phyloP scores from a whole-genome alignment of 2,329 filamentous ascomycete species.

The Chrysosporium queenslandicum region DNA sequence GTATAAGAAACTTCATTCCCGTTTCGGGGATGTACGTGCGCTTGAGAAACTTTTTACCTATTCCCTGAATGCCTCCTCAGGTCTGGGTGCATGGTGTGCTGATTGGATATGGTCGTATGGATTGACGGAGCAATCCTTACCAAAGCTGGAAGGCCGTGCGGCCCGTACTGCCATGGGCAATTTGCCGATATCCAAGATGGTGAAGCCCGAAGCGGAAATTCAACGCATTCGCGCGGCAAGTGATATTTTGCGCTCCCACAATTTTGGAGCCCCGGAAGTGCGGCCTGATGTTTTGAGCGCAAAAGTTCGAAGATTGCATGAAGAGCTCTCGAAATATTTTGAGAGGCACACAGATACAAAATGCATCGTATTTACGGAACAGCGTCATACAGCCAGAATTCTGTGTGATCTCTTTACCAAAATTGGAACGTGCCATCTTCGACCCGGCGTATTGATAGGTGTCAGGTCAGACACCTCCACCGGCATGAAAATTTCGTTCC shows the following conservation, averaged over 20 bases:
- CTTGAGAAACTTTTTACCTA: conserved; percentile 52
- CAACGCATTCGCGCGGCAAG: conserved; percentile 50
- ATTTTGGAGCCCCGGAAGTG: conserved; percentile 33
- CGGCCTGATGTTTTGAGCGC: conserved; percentile 49
- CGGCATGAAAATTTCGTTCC: conserved; percentile 57
- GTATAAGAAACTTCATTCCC: conserved; percentile 46
- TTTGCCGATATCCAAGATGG: conserved; percentile 16
- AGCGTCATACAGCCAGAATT: conserved; percentile 65
- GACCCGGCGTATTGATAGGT: conserved; percentile 55
- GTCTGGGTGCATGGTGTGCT: conserved; percentile 74
- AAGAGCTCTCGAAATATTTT: conserved; percentile 56
- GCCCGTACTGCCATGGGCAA: conserved; percentile 11
- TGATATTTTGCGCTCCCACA: conserved; percentile 45
- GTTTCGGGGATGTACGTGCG: conserved; percentile 43
- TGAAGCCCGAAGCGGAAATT: conserved; percentile 45
- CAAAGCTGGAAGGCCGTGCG: conserved; percentile 49
- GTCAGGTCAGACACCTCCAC: conserved; percentile 39
- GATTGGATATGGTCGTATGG: conserved; percentile 70
- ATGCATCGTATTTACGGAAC: conserved; percentile 81
- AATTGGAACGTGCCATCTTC: conserved; percentile 51
- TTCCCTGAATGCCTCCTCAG: conserved; percentile 49
- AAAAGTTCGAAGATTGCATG: conserved; percentile 58
- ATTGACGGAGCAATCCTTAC: conserved; percentile 52
- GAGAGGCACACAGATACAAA: conserved; percentile 47
- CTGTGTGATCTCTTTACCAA: conserved; percentile 57